Evolutionary conservation across 2,329 filamentous ascomycete species (phyloP), one percentile per base, ranked within the genome.

Genomic region (Cucurbitaria berberidis): DNA sequence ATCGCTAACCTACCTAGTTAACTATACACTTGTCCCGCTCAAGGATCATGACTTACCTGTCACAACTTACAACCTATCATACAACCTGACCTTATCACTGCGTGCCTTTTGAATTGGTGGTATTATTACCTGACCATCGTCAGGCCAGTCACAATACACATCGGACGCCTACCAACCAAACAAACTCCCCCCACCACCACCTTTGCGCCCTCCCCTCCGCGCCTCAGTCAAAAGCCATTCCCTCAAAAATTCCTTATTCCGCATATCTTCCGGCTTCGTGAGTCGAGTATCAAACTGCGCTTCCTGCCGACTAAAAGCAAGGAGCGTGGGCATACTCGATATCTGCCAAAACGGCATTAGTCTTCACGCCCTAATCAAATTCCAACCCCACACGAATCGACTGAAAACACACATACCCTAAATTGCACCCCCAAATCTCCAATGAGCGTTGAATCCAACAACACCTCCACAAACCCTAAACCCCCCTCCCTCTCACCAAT

Each of bases 301-400:
- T 58, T 82, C 81, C 49, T 77, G 73, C 16, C 80, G 69, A 56
- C 79, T 78, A 56, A 83, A 83, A 0, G 80, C 76, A 45, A 82
- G 64, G 29, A 83, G 55, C 10, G 80, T 82, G 1, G 81, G 81
- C 60, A 82, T 76, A 16, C 74, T 76, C 22, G 75, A 77, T 50
- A 82, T 78, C 66, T 76, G 50, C 43, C 51, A 34, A 18, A 43
- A n/a, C n/a, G n/a, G n/a, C n/a, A n/a, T n/a, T n/a, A n/a, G n/a
- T n/a, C n/a, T n/a, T n/a, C n/a, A n/a, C n/a, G n/a, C n/a, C n/a
- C n/a, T n/a, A n/a, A n/a, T n/a, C n/a, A n/a, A n/a, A n/a, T n/a
- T n/a, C n/a, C n/a, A n/a, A n/a, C n/a, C n/a, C n/a, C n/a, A n/a
- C n/a, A n/a, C n/a, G n/a, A 45, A 22, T 48, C 22, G 32, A 32